phyloP scores from a whole-genome alignment of 257 asterid genomes.

The Knoxia roxburghii region DNA sequence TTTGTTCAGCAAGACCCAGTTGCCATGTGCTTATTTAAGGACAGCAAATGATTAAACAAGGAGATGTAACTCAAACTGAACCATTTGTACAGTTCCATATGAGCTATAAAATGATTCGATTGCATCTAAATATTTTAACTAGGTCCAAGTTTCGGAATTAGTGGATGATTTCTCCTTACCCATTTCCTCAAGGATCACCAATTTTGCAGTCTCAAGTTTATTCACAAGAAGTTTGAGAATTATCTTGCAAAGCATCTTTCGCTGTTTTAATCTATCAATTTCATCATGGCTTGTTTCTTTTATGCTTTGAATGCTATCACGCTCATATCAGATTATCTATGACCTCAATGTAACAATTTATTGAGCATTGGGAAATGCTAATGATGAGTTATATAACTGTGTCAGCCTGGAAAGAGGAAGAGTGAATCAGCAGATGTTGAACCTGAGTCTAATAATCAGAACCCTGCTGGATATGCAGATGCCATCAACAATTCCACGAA shows the following conservation, averaged over 20 bases:
- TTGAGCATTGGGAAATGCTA: conserved; percentile 15
- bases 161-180: not conserved
- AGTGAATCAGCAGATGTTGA: conserved; percentile 37
- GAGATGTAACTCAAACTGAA: not conserved
- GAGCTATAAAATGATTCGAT: not conserved
- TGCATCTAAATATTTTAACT: not conserved
- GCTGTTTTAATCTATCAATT: not conserved
- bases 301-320: not conserved
- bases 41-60: not conserved
- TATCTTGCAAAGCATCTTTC: not conserved
- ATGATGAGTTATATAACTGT: conserved; percentile 17
- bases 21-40: not conserved
- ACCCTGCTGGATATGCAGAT: conserved; percentile 34
- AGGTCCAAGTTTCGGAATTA: not conserved
- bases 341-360: conserved; percentile 1
- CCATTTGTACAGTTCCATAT: not conserved
- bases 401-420: conserved; percentile 68
- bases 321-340: conserved; percentile 7
- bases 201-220: not conserved
- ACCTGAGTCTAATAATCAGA: conserved; percentile 39
- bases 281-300: not conserved
- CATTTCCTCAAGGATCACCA: not conserved
- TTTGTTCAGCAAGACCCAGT: not conserved
- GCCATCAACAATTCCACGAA: conserved; percentile 32
- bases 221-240: not conserved